Evolutionary conservation across 208 protist genomes (phyloP).

Genomic region (Strigomonas culicis): DNA sequence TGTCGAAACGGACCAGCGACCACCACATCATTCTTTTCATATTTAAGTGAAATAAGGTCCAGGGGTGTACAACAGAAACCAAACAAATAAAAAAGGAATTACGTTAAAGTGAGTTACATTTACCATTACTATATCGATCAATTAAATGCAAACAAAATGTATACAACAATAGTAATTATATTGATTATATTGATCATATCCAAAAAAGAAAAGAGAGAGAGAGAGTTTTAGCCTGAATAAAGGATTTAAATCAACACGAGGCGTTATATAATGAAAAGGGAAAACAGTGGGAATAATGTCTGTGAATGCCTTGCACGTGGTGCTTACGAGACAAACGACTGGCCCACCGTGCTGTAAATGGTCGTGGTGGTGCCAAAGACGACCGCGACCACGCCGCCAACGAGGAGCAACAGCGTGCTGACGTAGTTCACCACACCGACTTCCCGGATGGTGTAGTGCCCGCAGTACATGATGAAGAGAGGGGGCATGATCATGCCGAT

Average conservation of each 20-base stretch:
- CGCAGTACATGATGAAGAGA: slow-evolving; percentile 64
- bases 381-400: slow-evolving; percentile 37
- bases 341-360: slow-evolving; percentile 39
- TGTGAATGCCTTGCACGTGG: background rate
- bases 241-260: background rate
- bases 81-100: too few relatives aligned
- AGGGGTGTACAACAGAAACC: too few relatives aligned
- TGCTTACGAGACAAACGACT: slow-evolving; percentile 23
- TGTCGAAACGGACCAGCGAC: too few relatives aligned
- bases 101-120: too few relatives aligned
- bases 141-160: too few relatives aligned
- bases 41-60: too few relatives aligned
- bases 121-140: too few relatives aligned
- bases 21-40: too few relatives aligned
- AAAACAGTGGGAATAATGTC: background rate
- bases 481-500: slow-evolving; percentile 58
- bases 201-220: slow-evolving; percentile 9
- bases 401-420: slow-evolving; percentile 41
- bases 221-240: background rate
- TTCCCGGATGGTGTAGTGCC: slow-evolving; percentile 26
- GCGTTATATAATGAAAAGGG: background rate
- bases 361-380: slow-evolving; percentile 33
- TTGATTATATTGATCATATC: too few relatives aligned
- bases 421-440: slow-evolving; percentile 36
- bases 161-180: too few relatives aligned